These are phyloP conservation scores for Vitis hybrid DNA, from an alignment of 177 flowering plant species.

Conservation along the genomic window DNA sequence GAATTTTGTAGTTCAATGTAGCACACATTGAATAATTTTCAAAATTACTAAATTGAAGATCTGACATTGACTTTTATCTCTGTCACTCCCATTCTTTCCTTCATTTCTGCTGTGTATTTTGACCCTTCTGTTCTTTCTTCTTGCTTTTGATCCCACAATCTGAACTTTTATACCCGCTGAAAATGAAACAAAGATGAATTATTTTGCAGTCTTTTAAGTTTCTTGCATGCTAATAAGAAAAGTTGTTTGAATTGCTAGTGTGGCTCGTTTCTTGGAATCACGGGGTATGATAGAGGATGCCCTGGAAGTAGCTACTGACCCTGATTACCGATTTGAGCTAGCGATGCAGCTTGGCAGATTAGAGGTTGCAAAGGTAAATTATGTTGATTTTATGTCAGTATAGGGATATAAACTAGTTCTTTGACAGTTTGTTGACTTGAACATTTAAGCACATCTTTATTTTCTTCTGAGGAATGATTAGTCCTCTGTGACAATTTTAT, in stretches of 20 bases:
- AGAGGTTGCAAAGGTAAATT: slow-evolving; percentile 80
- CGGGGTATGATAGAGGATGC: slow-evolving; percentile 96
- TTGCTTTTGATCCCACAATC: not conserved
- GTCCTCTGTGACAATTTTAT: not conserved
- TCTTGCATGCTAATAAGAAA: slow-evolving; percentile 25
- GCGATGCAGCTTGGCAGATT: slow-evolving; percentile 89
- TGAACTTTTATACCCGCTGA: not conserved
- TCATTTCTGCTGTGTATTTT: not conserved
- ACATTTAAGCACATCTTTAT: too few relatives aligned
- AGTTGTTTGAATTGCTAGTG: slow-evolving; percentile 14
- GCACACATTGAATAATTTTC: not conserved
- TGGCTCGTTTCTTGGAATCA: slow-evolving; percentile 95
- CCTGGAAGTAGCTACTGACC: slow-evolving; percentile 90
- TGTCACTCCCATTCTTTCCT: not conserved
- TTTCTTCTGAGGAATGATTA: not conserved
- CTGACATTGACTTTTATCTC: not conserved
- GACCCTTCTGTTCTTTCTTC: not conserved
- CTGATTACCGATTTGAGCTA: slow-evolving; percentile 91
- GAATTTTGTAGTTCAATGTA: not conserved
- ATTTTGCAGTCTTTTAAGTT: not conserved
- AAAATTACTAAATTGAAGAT: not conserved
- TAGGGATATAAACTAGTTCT: too few relatives aligned
- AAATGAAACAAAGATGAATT: not conserved
- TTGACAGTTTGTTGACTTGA: not conserved
- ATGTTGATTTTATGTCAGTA: not conserved